Evolutionary conservation across 768 basidiomycete genomes (phyloP), one percentile per base, ranked within the genome.

Genomic region (Mycena maculata): DNA sequence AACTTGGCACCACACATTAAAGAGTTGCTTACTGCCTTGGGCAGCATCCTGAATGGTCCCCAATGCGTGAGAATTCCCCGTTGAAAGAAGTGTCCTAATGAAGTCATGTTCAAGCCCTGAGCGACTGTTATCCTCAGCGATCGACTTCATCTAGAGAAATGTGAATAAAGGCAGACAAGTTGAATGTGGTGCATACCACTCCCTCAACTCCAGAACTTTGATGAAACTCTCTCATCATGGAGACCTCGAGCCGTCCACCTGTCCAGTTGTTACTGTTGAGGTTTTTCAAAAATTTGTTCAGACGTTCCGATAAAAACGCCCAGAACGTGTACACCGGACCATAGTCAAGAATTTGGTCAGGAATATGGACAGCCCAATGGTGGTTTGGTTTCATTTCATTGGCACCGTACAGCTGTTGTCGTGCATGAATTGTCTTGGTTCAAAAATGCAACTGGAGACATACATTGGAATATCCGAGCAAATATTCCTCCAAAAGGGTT

Each of bases 241-340:
- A 76, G 3, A 77, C 69, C 55, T 79, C 77, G 0, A 77, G 53
- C 36, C 73, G 76, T 4, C 78, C 78, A 12, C 73, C 73, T 18
- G 67, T 65, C 50, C 72, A 68, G 27, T 76, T 76, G 50, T 77
- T 79, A 18, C 68, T 71, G 30, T 77, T 76, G n/a, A 69, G 67
- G 49, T 65, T 71, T 60, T 77, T 77, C 11, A 79, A 59, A 4
- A 73, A n/a, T 58, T 76, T 76, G 68, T 79, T 79, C 22, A 79
- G 65, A 1, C 75, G 69, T 39, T 79, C 77, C 2, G 68, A 38
- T 0, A 76, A 56, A 55, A 78, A 79, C 0, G 71, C 67, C 76
- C 77, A 79, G 47, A 77, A 74, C 10, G 73, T 72, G 45, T 78
- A 74, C 5, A 78, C 71, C 4, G 77, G 75, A 0, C 75, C 76